Evolutionary conservation across 2,329 filamentous ascomycete species (phyloP).

Genomic region (Ascosphaera pollenicola): DNA sequence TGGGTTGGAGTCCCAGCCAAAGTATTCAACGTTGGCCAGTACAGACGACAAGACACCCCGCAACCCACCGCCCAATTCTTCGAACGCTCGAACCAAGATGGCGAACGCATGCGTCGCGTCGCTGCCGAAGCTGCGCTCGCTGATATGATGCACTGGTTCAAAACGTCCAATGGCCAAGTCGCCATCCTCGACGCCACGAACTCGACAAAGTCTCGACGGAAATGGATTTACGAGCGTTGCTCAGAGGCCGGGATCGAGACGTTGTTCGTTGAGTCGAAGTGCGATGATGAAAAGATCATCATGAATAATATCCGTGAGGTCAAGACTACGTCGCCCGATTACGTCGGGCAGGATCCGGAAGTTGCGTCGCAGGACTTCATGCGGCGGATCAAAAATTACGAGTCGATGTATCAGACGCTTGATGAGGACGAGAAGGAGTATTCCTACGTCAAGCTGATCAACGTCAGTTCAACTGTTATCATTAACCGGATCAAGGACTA

Average conservation of each 20-base stretch:
- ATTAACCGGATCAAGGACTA: slow-evolving; percentile 98
- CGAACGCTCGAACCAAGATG: slow-evolving; percentile 71
- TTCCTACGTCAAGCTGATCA: slow-evolving; percentile 93
- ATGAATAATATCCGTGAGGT: slow-evolving; percentile 98
- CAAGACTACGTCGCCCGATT: slow-evolving; percentile 91
- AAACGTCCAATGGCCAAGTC: slow-evolving; percentile 52
- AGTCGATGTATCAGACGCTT: slow-evolving; percentile 88
- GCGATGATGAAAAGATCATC: slow-evolving; percentile 85
- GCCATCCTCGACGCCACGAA: slow-evolving; percentile 95
- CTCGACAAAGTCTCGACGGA: slow-evolving; percentile 68
- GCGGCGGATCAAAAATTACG: slow-evolving; percentile 87
- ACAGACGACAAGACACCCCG: slow-evolving; percentile 72
- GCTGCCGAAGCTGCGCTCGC: slow-evolving; percentile 79
- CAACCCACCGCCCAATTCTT: slow-evolving; percentile 91
- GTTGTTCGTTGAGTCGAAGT: slow-evolving; percentile 90
- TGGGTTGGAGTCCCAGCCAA: slow-evolving; percentile 90
- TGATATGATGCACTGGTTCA: slow-evolving; percentile 92
- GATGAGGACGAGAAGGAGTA: slow-evolving; percentile 70
- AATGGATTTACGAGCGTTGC: slow-evolving; percentile 76
- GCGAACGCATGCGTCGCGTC: slow-evolving; percentile 67
- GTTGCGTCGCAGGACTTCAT: slow-evolving; percentile 77
- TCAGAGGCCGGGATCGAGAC: slow-evolving; percentile 60
- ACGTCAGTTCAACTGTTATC: slow-evolving; percentile 87
- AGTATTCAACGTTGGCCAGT: slow-evolving; percentile 95
- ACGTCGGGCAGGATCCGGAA: slow-evolving; percentile 83